These are phyloP conservation scores for Candida tammaniensis DNA, from an alignment of 805 yeast species.

Conservation along the genomic window DNA sequence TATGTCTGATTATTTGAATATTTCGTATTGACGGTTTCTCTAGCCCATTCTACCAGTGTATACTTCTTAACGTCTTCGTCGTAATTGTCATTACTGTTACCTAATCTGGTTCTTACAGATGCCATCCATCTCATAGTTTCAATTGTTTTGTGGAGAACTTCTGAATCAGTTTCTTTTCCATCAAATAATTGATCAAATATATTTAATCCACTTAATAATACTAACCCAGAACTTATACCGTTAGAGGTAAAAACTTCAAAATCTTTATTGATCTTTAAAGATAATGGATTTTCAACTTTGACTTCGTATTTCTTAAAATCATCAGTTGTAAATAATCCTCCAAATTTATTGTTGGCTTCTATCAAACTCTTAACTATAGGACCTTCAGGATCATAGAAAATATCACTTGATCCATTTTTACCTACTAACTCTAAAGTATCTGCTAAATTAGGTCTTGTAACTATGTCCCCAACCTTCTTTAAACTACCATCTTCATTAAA, in stretches of 20 bases:
- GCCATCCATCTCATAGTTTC: slow-evolving; percentile 96
- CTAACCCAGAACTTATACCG: slow-evolving; percentile 85
- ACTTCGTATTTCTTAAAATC: slow-evolving; percentile 69
- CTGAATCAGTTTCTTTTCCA: slow-evolving; percentile 16
- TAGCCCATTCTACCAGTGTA: slow-evolving; percentile 56
- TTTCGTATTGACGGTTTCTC: slow-evolving; percentile 38
- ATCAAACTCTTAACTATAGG: slow-evolving; percentile 66
- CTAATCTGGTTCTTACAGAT: slow-evolving; percentile 79
- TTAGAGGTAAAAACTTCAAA: slow-evolving; percentile 43
- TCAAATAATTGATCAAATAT: slow-evolving; percentile 47
- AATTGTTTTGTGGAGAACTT: slow-evolving; percentile 62
- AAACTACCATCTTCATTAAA: slow-evolving; percentile 30
- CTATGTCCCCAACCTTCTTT: slow-evolving; percentile 53
- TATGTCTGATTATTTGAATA: slow-evolving; percentile 58
- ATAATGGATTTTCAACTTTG: slow-evolving; percentile 43
- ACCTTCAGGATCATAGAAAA: slow-evolving; percentile 83
- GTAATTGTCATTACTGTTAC: slow-evolving; percentile 45
- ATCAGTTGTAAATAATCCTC: slow-evolving; percentile 63
- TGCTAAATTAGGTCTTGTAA: slow-evolving; percentile 62
- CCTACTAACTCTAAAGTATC: slow-evolving; percentile 68
- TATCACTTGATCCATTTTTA: slow-evolving; percentile 67
- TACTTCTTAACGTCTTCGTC: slow-evolving; percentile 38
- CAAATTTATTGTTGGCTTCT: slow-evolving; percentile 43
- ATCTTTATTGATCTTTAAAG: slow-evolving; percentile 18
- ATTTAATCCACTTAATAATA: slow-evolving; percentile 70